Evolutionary conservation across 768 basidiomycete genomes (phyloP), one percentile per base, ranked within the genome.

Genomic region (Podaxis sp.): DNA sequence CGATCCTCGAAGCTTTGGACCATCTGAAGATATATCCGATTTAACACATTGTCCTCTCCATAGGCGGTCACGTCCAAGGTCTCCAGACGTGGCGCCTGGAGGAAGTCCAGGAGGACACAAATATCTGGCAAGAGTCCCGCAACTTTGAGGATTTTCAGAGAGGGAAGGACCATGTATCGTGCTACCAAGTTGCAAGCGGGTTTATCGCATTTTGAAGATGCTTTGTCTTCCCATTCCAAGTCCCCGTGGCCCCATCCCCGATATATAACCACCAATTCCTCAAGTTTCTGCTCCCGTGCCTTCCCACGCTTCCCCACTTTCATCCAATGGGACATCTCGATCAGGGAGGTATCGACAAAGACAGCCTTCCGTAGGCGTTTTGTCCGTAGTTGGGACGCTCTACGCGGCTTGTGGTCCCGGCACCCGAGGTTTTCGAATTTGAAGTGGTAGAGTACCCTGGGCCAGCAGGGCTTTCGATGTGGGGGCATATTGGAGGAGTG

Each of bases 51-150:
- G 10, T 52, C 50, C 5, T 10, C 50, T 18, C 50, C 50, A 10
- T 52, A 52, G 6, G 35, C 35, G 13, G 28, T 52, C 50, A 52
- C 35, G 7, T 52, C 32, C n/a, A 52, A n/a, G 35, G n/a, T 16
- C 28, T 35, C n/a, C 16, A 52, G 50, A 5, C 18, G 16, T 21
- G 42, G 42, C 18, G 18, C 42, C n/a, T 44, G n/a, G 38, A 55
- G 42, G 14, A 55, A 27, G 28, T 44, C 55, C 13, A 55, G n/a
- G 6, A 55, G 10, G 42, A 44, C n/a, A 18, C 55, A 55, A 25
- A 55, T 55, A n/a, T 55, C 55, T 18, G 55, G 55, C n/a, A 55
- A 37, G 42, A 21, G 44, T 23, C 55, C 55, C 10, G 55, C 55
- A 14, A 55, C 37, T 25, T 44, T 55, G 21, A 55, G 38, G 38